phyloP scores from a whole-genome alignment of 495 filamentous ascomycete genomes.

The Physcia stellaris region DNA sequence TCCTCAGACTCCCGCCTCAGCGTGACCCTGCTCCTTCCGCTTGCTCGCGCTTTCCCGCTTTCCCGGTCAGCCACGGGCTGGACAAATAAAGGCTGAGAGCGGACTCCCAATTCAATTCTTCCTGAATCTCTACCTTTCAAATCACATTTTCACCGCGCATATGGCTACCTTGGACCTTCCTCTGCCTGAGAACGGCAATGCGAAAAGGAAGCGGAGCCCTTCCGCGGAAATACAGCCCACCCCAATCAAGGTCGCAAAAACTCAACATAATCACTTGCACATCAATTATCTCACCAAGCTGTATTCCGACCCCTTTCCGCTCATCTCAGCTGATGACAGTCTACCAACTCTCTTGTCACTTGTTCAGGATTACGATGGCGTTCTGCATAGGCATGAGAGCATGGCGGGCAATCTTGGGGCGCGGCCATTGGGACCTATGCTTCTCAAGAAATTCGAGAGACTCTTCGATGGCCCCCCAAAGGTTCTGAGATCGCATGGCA shows the following conservation, averaged over 20 bases:
- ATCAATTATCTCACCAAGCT: slow-evolving; percentile 75
- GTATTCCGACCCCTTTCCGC: slow-evolving; percentile 44
- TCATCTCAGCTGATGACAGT: slow-evolving; percentile 44
- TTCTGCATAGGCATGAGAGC: slow-evolving; percentile 72
- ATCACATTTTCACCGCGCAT: background rate
- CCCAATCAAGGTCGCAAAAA: slow-evolving; percentile 38
- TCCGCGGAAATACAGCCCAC: slow-evolving; percentile 22
- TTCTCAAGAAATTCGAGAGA: slow-evolving; percentile 75
- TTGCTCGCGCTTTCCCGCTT: background rate
- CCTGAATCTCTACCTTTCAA: background rate
- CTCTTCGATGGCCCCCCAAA: slow-evolving; percentile 70
- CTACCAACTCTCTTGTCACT: slow-evolving; percentile 50
- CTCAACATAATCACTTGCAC: slow-evolving; percentile 44
- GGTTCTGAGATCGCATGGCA: slow-evolving; percentile 50
- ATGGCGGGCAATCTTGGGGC: slow-evolving; percentile 76
- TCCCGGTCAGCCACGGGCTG: too few species aligned
- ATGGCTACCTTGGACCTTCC: slow-evolving; percentile 8
- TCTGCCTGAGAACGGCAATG: slow-evolving; percentile 5
- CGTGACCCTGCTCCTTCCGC: background rate
- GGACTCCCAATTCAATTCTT: too few species aligned
- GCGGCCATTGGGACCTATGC: slow-evolving; percentile 64
- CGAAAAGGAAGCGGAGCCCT: slow-evolving; percentile 50
- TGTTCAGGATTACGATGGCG: slow-evolving; percentile 68
- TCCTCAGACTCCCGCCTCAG: background rate
- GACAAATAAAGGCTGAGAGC: too few species aligned